Evolutionary conservation across 495 filamentous ascomycete species (phyloP).

Genomic region (Chlorociboria aeruginascens): DNA sequence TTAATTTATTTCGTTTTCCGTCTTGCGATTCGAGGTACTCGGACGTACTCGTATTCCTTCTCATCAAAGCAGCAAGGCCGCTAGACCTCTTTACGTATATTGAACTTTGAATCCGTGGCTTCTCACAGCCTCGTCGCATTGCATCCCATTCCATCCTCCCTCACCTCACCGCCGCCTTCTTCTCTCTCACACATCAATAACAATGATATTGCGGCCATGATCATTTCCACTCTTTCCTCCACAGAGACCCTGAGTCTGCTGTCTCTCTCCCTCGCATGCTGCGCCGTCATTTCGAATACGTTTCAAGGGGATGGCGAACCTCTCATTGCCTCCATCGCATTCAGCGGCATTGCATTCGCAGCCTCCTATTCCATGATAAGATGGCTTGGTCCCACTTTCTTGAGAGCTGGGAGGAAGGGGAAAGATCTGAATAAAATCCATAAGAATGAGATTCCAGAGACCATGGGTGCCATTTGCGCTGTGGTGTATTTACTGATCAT

Average conservation of each 20-base stretch:
- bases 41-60: no score
- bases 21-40: no score
- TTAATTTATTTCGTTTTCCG: no score
- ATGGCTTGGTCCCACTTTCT: slow-evolving; percentile 90
- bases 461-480: slow-evolving; percentile 94
- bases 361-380: slow-evolving; percentile 70
- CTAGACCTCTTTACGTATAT: neutral
- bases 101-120: neutral
- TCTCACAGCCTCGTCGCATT: slow-evolving; percentile 1
- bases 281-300: slow-evolving; percentile 68
- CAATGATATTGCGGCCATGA: slow-evolving; percentile 2
- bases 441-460: slow-evolving; percentile 74
- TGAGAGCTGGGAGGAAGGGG: slow-evolving; percentile 81
- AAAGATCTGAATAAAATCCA: slow-evolving; percentile 75
- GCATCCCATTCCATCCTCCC: neutral
- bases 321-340: slow-evolving; percentile 73
- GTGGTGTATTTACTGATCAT: slow-evolving; percentile 79
- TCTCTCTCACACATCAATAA: neutral
- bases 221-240: slow-evolving; percentile 39
- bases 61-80: neutral
- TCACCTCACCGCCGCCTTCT: neutral
- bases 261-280: slow-evolving; percentile 53
- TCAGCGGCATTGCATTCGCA: slow-evolving; percentile 75
- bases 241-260: slow-evolving; percentile 62
- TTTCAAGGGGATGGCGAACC: slow-evolving; percentile 81